Evolutionary conservation across 305 asterid genomes (phyloP).

Genomic region (Stenogyne calaminthoides): DNA sequence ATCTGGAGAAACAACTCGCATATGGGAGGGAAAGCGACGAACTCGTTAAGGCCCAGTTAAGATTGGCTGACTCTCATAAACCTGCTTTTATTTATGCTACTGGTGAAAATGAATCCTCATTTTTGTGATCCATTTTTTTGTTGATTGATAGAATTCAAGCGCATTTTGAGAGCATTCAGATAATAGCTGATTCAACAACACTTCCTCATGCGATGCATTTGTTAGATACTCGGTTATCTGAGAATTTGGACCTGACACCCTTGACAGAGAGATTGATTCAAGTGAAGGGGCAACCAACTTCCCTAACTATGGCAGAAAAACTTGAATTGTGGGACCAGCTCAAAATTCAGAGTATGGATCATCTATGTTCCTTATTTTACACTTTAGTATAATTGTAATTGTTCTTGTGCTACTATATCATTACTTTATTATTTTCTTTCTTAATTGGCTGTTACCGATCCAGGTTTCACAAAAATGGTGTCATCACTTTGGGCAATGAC

Average conservation of each 20-base stretch:
- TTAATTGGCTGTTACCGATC: conserved; percentile 27
- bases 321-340: conserved; percentile 92
- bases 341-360: conserved; percentile 71
- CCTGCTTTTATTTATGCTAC: conserved; percentile 22
- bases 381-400: not conserved
- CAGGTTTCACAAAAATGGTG: conserved; percentile 90
- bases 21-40: conserved; percentile 65
- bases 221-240: conserved; percentile 63
- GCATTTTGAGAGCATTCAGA: conserved; percentile 85
- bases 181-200: conserved; percentile 78
- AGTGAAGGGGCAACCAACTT: conserved; percentile 84
- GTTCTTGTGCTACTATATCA: not conserved
- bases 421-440: not conserved
- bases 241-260: conserved; percentile 72
- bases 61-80: conserved; percentile 29
- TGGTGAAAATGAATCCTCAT: conserved; percentile 23
- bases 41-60: conserved; percentile 85
- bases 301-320: conserved; percentile 68
- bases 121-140: not conserved
- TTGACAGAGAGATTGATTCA: conserved; percentile 76
- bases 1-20: conserved; percentile 73
- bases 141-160: conserved; percentile 63
- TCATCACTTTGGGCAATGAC: conserved; percentile 88
- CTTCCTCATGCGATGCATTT: conserved; percentile 86
- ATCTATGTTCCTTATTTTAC: conserved; percentile 15